phyloP scores from a whole-genome alignment of 441 rosid genomes.

The Syzygium malaccense region DNA sequence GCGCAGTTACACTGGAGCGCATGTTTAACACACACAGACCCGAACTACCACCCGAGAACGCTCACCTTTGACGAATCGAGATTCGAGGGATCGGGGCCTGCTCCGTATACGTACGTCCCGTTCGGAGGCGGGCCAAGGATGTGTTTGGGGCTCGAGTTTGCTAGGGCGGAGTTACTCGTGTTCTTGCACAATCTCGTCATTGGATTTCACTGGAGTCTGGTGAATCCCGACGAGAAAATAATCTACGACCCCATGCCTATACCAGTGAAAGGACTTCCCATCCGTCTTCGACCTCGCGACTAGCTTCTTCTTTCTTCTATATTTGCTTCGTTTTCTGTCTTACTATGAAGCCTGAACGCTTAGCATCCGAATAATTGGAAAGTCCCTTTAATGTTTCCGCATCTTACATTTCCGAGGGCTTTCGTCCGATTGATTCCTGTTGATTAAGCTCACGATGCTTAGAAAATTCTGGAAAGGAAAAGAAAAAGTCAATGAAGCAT shows the following conservation, averaged over 20 bases:
- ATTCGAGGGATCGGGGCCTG: neutral
- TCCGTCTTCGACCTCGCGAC: neutral
- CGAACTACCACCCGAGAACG: neutral
- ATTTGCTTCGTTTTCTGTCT: neutral
- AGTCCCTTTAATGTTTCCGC: neutral
- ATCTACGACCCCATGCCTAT: neutral
- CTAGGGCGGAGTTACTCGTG: neutral
- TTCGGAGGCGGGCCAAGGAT: neutral
- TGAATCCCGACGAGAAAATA: neutral
- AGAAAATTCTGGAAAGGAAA: neutral
- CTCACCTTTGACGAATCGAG: neutral
- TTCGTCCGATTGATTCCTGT: neutral
- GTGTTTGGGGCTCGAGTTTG: neutral
- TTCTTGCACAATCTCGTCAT: neutral
- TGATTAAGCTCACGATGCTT: neutral
- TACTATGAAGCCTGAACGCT: neutral
- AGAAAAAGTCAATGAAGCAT: neutral
- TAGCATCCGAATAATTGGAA: neutral
- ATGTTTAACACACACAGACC: neutral
- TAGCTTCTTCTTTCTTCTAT: neutral
- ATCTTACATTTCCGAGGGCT: neutral
- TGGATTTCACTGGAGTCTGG: neutral
- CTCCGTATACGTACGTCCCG: neutral
- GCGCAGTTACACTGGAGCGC: neutral
- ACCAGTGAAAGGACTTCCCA: neutral